Conservation (phyloP, 768 basidiomycete species). For the Suillus bovinus region DNA sequence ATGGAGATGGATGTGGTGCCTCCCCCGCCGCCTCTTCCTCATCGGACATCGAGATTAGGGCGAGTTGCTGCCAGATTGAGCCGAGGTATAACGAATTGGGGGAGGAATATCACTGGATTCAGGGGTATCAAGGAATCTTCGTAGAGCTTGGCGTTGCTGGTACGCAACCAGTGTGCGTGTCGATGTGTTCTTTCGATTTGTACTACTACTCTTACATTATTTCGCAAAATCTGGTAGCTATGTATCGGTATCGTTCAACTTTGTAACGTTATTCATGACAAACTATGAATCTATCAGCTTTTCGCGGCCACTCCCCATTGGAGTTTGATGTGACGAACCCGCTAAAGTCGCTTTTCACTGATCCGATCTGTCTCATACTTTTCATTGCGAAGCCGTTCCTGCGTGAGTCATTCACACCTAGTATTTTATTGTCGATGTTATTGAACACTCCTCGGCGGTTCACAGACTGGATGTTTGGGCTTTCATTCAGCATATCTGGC, state of each 20-base stretch:
- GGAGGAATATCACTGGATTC: slow-evolving; percentile 26
- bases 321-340: slow-evolving; percentile 17
- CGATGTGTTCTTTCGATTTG: slow-evolving; percentile 18
- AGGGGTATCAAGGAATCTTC: slow-evolving; percentile 11
- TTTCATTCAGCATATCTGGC: slow-evolving; percentile 15
- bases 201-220: slow-evolving; percentile 4
- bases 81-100: slow-evolving; percentile 30
- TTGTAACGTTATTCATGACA: slow-evolving; percentile 8
- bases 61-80: slow-evolving; percentile 27
- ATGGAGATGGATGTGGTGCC: slow-evolving; percentile 34
- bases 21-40: slow-evolving; percentile 13
- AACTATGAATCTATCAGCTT: not conserved
- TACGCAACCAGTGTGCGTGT: not conserved
- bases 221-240: not conserved
- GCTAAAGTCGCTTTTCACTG: slow-evolving; percentile 23
- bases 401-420: slow-evolving; percentile 19
- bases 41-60: slow-evolving; percentile 18
- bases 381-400: slow-evolving; percentile 25
- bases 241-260: slow-evolving; percentile 26
- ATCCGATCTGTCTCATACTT: slow-evolving; percentile 16
- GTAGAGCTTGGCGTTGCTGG: not conserved
- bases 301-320: not conserved
- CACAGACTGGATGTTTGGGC: slow-evolving; percentile 35
- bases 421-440: not conserved
- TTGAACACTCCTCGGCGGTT: not conserved